Evolutionary conservation across 2,329 filamentous ascomycete genomes (phyloP).

Genomic region (Allantophomopsis lycopodina): DNA sequence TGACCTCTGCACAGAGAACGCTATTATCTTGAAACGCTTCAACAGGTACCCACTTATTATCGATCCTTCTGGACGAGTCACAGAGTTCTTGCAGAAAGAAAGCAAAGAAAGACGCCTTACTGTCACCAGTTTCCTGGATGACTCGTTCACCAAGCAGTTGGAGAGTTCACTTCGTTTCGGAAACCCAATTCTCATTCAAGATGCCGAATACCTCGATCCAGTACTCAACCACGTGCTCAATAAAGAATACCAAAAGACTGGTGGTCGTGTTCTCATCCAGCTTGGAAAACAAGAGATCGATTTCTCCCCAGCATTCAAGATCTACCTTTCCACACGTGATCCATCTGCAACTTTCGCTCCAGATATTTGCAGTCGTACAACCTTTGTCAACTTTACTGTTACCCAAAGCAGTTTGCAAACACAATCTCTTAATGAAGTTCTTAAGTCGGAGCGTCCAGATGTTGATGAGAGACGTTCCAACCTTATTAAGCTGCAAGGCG

Average conservation of each 20-base stretch:
- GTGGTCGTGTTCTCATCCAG: constrained; percentile 93
- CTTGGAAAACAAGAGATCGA: constrained; percentile 98
- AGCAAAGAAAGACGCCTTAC: constrained; percentile 88
- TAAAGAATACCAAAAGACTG: constrained; percentile 98
- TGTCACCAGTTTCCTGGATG: constrained; percentile 94
- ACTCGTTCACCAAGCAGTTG: constrained; percentile 94
- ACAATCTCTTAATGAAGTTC: constrained; percentile 90
- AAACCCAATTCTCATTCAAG: constrained; percentile 96
- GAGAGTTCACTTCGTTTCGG: constrained; percentile 95
- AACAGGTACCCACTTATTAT: constrained; percentile 98
- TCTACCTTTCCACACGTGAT: constrained; percentile 90
- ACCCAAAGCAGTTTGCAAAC: constrained; percentile 98
- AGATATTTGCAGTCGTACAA: constrained; percentile 95
- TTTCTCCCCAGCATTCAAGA: constrained; percentile 90
- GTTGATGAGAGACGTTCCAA: constrained; percentile 94
- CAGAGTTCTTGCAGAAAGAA: constrained; percentile 90
- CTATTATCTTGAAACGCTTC: constrained; percentile 93
- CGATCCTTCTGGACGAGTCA: constrained; percentile 87
- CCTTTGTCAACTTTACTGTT: constrained; percentile 98
- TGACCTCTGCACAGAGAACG: constrained; percentile 96
- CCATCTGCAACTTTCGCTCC: constrained; percentile 92
- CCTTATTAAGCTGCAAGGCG: constrained; percentile 95
- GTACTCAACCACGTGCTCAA: constrained; percentile 98
- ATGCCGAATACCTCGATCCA: constrained; percentile 92
- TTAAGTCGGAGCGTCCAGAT: constrained; percentile 94